Evolutionary conservation across 78 protist genomes (phyloP).

Genomic region (Tieghemostelium lacteum): DNA sequence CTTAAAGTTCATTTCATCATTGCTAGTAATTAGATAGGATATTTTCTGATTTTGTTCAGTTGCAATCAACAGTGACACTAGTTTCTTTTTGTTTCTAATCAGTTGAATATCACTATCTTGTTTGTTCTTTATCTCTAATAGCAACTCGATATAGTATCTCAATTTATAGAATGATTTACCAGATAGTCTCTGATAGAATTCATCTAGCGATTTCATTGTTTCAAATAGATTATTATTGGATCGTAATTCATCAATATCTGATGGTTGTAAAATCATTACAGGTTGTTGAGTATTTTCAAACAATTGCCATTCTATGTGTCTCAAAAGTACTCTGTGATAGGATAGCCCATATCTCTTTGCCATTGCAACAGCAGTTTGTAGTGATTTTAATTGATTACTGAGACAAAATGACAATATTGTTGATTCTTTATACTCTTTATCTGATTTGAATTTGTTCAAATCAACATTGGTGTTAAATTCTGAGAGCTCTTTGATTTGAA

Average conservation of each 20-base stretch:
- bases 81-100: slow-evolving; percentile 30
- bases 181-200: slow-evolving; percentile 10
- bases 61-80: slow-evolving; percentile 11
- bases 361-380: slow-evolving; percentile 52
- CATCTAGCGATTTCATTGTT: background rate
- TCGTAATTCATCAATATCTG: background rate
- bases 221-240: background rate
- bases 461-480: slow-evolving; percentile 30
- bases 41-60: background rate
- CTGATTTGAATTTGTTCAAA: slow-evolving; percentile 43
- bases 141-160: slow-evolving; percentile 5
- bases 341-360: slow-evolving; percentile 41
- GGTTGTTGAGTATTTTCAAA: background rate
- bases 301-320: slow-evolving; percentile 33
- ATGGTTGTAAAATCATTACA: background rate
- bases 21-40: background rate
- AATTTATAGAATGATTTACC: slow-evolving; percentile 20
- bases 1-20: slow-evolving; percentile 28
- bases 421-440: slow-evolving; percentile 20
- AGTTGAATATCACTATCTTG: background rate
- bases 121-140: background rate
- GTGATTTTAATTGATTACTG: slow-evolving; percentile 47
- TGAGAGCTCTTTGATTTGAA: slow-evolving; percentile 62
- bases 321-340: background rate
- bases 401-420: slow-evolving; percentile 48